These are phyloP conservation scores for Plasmodium fragile DNA, from an alignment of 169 alveolate species.

Conservation along the genomic window DNA sequence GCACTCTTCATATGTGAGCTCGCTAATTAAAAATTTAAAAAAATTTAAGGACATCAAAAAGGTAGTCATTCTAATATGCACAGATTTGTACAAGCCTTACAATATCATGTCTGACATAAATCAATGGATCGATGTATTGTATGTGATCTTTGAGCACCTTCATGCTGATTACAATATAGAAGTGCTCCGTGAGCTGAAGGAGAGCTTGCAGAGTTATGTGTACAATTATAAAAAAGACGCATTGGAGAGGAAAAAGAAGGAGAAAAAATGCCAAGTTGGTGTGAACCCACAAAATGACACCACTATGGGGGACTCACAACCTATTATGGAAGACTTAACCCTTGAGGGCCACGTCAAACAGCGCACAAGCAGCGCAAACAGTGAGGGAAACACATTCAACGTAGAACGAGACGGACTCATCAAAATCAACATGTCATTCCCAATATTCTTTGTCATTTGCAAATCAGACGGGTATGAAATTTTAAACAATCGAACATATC, in stretches of 20 bases:
- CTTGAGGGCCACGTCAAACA: neutral
- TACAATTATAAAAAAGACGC: constrained; percentile 32
- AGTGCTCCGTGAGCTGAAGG: constrained; percentile 16
- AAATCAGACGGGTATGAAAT: constrained; percentile 75
- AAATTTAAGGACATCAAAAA: constrained; percentile 33
- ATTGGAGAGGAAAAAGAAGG: neutral
- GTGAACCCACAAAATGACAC: neutral
- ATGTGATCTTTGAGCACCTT: constrained; percentile 17
- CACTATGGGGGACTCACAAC: neutral
- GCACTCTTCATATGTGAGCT: constrained; percentile 45
- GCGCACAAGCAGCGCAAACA: neutral
- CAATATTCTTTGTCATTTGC: constrained; percentile 54
- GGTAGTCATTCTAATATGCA: constrained; percentile 42
- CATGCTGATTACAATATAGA: constrained; percentile 16
- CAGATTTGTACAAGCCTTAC: constrained; percentile 63
- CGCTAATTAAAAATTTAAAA: constrained; percentile 48
- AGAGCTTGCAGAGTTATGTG: constrained; percentile 20
- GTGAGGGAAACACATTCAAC: neutral
- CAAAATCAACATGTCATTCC: constrained; percentile 56
- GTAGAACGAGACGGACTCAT: neutral
- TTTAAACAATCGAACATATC: constrained; percentile 67
- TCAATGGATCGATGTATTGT: constrained; percentile 29
- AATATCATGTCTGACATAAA: constrained; percentile 59
- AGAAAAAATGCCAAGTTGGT: neutral
- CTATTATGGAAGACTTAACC: neutral